A percentile compares a stretch with the other conserved stretches of the same genome.
Evolutionary conservation across 176 grass and related monocot genomes (phyloP).

Genomic region (Chloris gayana): DNA sequence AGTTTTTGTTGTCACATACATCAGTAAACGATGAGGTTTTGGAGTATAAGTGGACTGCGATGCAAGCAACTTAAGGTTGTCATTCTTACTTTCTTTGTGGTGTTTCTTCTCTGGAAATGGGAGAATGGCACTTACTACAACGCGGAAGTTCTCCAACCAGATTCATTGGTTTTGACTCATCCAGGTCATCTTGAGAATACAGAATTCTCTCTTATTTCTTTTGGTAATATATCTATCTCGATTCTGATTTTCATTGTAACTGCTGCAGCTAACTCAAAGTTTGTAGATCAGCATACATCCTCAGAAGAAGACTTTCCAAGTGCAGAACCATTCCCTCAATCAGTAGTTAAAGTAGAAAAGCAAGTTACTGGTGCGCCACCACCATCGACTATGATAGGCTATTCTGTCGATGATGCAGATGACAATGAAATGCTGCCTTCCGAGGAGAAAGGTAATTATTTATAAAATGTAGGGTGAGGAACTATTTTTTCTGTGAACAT

Average conservation of each 20-base stretch:
- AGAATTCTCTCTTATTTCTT: background rate
- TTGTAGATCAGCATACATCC: constrained; percentile 62
- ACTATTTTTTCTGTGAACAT: constrained; percentile 29
- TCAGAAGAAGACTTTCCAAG: constrained; percentile 78
- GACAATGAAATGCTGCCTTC: constrained; percentile 16
- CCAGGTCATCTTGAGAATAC: constrained; percentile 60
- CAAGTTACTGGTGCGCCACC: constrained; percentile 43
- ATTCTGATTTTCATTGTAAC: constrained; percentile 31
- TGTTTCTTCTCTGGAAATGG: constrained; percentile 93
- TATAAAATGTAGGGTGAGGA: constrained; percentile 7
- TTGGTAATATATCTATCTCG: constrained; percentile 21
- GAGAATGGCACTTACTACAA: constrained; percentile 61
- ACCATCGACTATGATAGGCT: constrained; percentile 22
- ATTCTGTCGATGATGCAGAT: constrained; percentile 36
- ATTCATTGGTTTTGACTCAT: constrained; percentile 60
- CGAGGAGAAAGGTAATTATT: constrained; percentile 56
- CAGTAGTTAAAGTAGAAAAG: constrained; percentile 49
- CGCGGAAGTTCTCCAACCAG: constrained; percentile 48
- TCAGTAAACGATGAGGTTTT: constrained; percentile 75
- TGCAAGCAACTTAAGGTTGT: constrained; percentile 78
- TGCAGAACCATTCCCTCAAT: constrained; percentile 38
- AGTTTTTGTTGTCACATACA: background rate
- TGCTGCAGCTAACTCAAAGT: constrained; percentile 46
- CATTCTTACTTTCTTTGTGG: constrained; percentile 62
- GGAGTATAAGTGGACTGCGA: constrained; percentile 79